A percentile compares a stretch with the other conserved stretches of the same genome.
Evolutionary conservation across 192 early-diverging fungal species (phyloP).

Genomic region (Backusella tarrabulga): DNA sequence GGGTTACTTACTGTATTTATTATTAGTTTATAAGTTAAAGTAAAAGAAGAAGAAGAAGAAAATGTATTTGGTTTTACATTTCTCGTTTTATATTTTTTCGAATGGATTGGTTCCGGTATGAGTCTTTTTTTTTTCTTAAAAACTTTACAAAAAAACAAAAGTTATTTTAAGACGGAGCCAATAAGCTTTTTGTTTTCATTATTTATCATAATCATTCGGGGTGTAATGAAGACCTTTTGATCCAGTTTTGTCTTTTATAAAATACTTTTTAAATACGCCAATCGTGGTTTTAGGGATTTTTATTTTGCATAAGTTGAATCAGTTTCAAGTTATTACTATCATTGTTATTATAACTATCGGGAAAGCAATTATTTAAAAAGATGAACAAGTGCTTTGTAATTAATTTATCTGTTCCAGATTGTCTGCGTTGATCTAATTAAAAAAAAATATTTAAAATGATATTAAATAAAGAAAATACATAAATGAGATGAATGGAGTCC

Average conservation of each 20-base stretch:
- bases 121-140: background rate
- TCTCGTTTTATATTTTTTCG: background rate
- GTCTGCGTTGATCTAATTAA: background rate
- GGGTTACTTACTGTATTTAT: background rate
- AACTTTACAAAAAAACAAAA: background rate
- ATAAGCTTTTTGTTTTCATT: background rate
- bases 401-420: background rate
- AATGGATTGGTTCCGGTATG: background rate
- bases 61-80: background rate
- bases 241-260: slow-evolving; percentile 2
- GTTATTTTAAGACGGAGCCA: background rate
- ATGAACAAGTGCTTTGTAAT: background rate
- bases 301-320: background rate
- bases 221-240: background rate
- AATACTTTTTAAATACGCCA: background rate
- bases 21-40: background rate
- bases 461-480: background rate
- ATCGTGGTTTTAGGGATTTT: background rate
- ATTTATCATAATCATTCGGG: background rate
- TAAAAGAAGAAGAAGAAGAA: background rate
- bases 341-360: background rate
- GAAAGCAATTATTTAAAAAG: background rate
- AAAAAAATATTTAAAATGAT: background rate
- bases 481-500: background rate
- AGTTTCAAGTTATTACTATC: background rate